Percentiles rank a stretch among this genome's conserved stretches.
phyloP scores from a whole-genome alignment of 495 filamentous ascomycete genomes.

The Trichocladium uniseriatum region DNA sequence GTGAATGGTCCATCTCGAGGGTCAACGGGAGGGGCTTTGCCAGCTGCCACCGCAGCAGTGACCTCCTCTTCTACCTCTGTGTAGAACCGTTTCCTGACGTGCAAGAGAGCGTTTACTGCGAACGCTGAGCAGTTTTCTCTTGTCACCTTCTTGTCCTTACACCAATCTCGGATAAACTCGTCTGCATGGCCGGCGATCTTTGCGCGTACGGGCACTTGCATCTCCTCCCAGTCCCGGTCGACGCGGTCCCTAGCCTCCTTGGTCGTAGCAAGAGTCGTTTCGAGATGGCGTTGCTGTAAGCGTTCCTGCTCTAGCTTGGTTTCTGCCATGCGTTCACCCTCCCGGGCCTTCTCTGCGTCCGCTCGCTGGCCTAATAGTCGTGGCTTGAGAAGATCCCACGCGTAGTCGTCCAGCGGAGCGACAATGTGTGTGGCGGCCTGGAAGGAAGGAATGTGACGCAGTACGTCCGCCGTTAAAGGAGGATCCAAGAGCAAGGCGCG shows the following conservation, averaged over 20 bases:
- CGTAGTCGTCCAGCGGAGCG: constrained; percentile 50
- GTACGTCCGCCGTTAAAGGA: constrained; percentile 47
- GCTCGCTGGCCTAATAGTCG: constrained; percentile 54
- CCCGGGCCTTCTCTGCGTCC: constrained; percentile 44
- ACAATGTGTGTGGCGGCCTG: constrained; percentile 60
- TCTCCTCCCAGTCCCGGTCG: constrained; percentile 59
- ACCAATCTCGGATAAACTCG: constrained; percentile 55
- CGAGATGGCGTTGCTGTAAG: constrained; percentile 12
- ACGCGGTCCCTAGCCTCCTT: constrained; percentile 51
- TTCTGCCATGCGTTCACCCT: constrained; percentile 36
- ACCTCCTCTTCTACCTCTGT: constrained; percentile 45
- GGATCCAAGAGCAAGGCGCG: constrained; percentile 53
- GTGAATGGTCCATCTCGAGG: constrained; percentile 45
- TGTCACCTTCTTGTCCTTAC: constrained; percentile 44
- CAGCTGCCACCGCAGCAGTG: constrained; percentile 34
- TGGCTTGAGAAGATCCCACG: constrained; percentile 56
- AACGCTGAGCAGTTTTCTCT: constrained; percentile 53
- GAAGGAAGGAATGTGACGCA: constrained; percentile 59
- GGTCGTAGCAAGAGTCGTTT: constrained; percentile 25
- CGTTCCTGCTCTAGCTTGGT: constrained; percentile 34
- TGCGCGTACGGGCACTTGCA: constrained; percentile 52
- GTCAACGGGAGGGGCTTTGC: constrained; percentile 32
- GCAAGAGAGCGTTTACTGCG: constrained; percentile 54
- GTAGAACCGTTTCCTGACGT: constrained; percentile 55
- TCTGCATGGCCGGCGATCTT: constrained; percentile 53